A percentile compares a stretch with the other conserved stretches of the same genome.
Evolutionary conservation across 306 rosid species (phyloP).

Genomic region (Mimosa bimucronata): DNA sequence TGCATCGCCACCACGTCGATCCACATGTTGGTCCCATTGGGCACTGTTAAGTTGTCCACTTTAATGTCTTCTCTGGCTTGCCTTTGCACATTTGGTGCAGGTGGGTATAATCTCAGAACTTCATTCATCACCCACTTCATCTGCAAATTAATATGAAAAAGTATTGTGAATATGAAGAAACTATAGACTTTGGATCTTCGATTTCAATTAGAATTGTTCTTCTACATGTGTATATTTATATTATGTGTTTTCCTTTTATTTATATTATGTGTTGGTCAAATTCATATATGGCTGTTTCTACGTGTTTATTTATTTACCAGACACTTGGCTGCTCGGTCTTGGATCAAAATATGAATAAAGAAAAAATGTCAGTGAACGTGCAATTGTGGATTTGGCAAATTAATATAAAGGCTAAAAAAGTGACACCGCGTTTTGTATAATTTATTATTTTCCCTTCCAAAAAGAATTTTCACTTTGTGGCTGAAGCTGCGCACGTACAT

Average conservation of each 20-base stretch:
- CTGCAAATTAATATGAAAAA: conserved; percentile 44
- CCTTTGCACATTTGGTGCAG: conserved; percentile 89
- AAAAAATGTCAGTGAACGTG: neutral
- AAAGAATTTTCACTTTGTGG: neutral
- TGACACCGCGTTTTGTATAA: neutral
- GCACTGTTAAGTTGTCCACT: conserved; percentile 57
- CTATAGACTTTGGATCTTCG: neutral
- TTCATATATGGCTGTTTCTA: neutral
- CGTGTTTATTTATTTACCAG: neutral
- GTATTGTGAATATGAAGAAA: neutral
- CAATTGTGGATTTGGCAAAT: neutral
- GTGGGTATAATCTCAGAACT: conserved; percentile 74
- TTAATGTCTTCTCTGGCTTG: conserved; percentile 72
- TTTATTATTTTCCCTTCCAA: neutral
- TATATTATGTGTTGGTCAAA: neutral
- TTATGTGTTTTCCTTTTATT: no score
- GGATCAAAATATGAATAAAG: neutral
- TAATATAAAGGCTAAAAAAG: neutral
- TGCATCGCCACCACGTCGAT: conserved; percentile 84
- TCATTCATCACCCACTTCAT: conserved; percentile 96
- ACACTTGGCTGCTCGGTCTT: neutral
- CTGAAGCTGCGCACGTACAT: neutral
- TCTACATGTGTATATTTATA: neutral
- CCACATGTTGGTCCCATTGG: conserved; percentile 88
- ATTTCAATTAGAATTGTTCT: neutral